Percentiles rank a stretch among this genome's conserved stretches.
phyloP scores from a whole-genome alignment of 2,329 filamentous ascomycete genomes.

The Magnaporthales sp. region DNA sequence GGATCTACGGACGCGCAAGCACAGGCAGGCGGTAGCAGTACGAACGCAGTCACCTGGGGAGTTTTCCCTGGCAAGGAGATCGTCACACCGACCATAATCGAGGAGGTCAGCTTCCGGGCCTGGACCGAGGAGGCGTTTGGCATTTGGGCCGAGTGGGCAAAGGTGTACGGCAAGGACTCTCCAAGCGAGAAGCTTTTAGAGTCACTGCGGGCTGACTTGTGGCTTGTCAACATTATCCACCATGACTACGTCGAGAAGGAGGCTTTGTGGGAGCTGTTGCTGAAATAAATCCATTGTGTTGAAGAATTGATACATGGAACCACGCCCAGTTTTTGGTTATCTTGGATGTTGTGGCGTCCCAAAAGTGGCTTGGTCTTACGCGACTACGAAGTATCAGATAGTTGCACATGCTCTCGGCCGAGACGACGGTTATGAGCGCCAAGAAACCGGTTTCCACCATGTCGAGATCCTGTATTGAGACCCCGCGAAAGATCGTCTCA shows the following conservation, averaged over 20 bases:
- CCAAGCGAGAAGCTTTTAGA: constrained; percentile 65
- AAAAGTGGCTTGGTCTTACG: background rate
- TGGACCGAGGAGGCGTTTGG: constrained; percentile 96
- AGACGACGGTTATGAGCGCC: background rate
- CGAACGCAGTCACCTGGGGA: constrained; percentile 96
- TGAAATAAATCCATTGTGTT: constrained; percentile 14
- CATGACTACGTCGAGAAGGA: constrained; percentile 66
- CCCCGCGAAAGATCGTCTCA: background rate
- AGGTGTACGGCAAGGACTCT: constrained; percentile 71
- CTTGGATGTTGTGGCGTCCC: background rate
- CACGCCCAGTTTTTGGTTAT: background rate
- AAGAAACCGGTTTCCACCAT: background rate
- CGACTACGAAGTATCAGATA: background rate
- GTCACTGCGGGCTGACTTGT: constrained; percentile 58
- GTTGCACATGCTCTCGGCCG: background rate
- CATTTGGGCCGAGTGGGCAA: constrained; percentile 90
- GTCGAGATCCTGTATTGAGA: background rate
- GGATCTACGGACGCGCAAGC: constrained; percentile 21
- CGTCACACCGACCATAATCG: constrained; percentile 91
- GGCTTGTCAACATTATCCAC: constrained; percentile 87
- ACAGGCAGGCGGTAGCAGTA: constrained; percentile 35
- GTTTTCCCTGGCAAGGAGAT: constrained; percentile 95
- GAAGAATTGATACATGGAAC: background rate
- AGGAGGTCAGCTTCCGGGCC: constrained; percentile 85
- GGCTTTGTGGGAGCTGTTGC: constrained; percentile 63